Conservation (phyloP, 1,284 basidiomycete species). For the Bondarzewia mesenterica region DNA sequence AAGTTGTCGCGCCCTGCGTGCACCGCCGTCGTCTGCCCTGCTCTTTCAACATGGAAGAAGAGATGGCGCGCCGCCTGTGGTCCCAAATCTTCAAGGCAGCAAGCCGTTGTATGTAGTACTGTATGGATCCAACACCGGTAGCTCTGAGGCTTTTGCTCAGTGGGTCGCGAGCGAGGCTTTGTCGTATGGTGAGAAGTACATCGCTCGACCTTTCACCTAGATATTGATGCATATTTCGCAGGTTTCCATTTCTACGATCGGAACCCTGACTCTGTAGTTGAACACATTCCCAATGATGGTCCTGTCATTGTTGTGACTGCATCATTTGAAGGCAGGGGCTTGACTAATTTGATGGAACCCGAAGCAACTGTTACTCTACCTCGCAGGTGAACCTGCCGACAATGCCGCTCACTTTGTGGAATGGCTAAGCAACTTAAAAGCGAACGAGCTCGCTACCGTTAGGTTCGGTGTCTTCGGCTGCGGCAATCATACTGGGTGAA, state of each 20-base stretch:
- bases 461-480: background rate
- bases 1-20: background rate
- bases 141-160: background rate
- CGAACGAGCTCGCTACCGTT: background rate
- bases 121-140: background rate
- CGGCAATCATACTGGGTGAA: background rate
- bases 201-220: background rate
- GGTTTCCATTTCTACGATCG: background rate
- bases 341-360: background rate
- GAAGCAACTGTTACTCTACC: background rate
- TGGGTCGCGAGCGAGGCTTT: background rate
- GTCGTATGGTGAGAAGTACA: background rate
- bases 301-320: background rate
- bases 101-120: background rate
- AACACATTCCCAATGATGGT: background rate
- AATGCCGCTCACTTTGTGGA: conserved; percentile 1
- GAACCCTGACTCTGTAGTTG: background rate
- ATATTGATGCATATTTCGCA: background rate
- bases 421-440: background rate
- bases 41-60: no score
- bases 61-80: background rate
- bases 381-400: background rate
- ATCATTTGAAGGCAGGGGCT: background rate
- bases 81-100: no score
- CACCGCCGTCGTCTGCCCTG: background rate